These are phyloP conservation scores for Naganishia antarctica DNA, from an alignment of 768 basidiomycete species.

Conservation along the genomic window DNA sequence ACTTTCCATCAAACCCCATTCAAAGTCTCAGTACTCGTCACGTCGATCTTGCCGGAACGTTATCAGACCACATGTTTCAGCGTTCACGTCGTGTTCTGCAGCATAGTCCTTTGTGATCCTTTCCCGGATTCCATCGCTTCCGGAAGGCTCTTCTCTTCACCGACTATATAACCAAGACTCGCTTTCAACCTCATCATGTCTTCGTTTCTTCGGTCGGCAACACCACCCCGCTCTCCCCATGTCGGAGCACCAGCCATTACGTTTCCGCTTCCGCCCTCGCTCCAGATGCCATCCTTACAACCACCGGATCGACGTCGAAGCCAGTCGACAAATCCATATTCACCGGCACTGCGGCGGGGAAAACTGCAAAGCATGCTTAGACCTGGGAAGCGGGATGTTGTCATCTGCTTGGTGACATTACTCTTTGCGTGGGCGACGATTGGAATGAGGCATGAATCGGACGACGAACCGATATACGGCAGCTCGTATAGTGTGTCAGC, in stretches of 20 bases:
- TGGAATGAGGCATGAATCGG: constrained; percentile 7
- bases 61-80: no score
- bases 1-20: no score
- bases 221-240: constrained; percentile 36
- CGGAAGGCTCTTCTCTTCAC: no score
- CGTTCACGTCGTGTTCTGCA: no score
- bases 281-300: constrained; percentile 13
- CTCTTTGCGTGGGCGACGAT: constrained; percentile 40
- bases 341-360: constrained; percentile 18
- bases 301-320: neutral
- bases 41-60: no score
- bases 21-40: no score
- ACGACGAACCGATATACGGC: neutral
- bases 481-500: neutral
- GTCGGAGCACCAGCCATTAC: constrained; percentile 8
- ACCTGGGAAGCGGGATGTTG: constrained; percentile 41
- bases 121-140: no score
- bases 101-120: no score
- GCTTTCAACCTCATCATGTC: neutral
- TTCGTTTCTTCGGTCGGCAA: constrained; percentile 3
- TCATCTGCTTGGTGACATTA: constrained; percentile 42
- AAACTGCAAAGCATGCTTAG: constrained; percentile 23
- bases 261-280: constrained; percentile 21
- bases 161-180: no score
- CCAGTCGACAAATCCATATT: constrained; percentile 21